These are phyloP conservation scores for Chlamydomonas applanata DNA, from an alignment of 139 green algal species.

Conservation along the genomic window DNA sequence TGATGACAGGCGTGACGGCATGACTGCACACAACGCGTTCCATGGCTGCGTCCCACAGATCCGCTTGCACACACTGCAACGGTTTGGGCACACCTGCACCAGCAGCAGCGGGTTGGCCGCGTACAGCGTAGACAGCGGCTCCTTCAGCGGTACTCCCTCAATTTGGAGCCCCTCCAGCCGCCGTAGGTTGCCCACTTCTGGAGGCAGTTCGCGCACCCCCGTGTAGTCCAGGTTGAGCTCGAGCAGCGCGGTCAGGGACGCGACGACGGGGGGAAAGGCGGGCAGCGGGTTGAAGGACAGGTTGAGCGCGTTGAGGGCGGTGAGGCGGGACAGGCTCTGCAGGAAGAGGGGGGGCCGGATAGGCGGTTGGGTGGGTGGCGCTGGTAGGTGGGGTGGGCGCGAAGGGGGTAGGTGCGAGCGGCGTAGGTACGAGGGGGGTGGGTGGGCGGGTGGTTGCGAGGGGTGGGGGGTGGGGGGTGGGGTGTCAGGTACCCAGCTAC, in stretches of 20 bases:
- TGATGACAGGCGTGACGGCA: too few species aligned
- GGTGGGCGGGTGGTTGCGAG: too few species aligned
- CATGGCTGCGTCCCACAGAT: too few species aligned
- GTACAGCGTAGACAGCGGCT: conserved; percentile 37
- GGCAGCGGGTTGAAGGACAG: conserved; percentile 52
- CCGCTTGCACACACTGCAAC: background rate
- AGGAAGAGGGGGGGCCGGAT: too few species aligned
- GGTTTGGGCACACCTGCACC: conserved; percentile 26
- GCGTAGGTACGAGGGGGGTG: too few species aligned
- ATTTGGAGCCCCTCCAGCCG: conserved; percentile 48
- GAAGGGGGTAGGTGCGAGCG: too few species aligned
- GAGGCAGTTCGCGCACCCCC: conserved; percentile 18
- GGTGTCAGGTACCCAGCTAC: too few species aligned
- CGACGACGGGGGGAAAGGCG: conserved; percentile 35
- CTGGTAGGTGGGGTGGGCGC: too few species aligned
- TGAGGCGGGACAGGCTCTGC: conserved; percentile 15
- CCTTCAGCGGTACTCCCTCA: conserved; percentile 40
- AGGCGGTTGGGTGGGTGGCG: too few species aligned
- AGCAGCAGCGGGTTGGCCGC: conserved; percentile 51
- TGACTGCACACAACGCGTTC: too few species aligned
- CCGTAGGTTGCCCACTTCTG: conserved; percentile 37
- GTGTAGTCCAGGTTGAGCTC: conserved; percentile 64
- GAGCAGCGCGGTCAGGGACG: conserved; percentile 39
- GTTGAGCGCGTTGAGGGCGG: conserved; percentile 44
- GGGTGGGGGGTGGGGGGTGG: too few species aligned